phyloP scores from a whole-genome alignment of 2,329 filamentous ascomycete genomes.

The Paradendryphiella salina region DNA sequence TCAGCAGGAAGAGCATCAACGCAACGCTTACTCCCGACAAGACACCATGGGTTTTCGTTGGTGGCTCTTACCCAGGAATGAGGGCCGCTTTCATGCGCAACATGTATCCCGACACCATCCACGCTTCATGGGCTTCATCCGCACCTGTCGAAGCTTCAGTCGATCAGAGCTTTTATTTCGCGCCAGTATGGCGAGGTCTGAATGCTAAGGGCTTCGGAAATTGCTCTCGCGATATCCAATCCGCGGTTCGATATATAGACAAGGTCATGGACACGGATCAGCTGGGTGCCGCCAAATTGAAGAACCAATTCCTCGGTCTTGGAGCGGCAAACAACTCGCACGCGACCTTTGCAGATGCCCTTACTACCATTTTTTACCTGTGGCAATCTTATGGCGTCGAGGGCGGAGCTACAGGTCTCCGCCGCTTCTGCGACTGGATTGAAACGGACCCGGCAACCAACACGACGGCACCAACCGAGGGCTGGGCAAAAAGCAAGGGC shows the following conservation, averaged over 20 bases:
- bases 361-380: slow-evolving; percentile 47
- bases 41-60: slow-evolving; percentile 48
- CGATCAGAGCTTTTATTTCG: slow-evolving; percentile 58
- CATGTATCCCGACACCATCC: slow-evolving; percentile 46
- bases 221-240: slow-evolving; percentile 56
- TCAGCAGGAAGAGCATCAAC: slow-evolving; percentile 43
- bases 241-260: slow-evolving; percentile 56
- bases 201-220: slow-evolving; percentile 49
- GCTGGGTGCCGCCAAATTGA: slow-evolving; percentile 48
- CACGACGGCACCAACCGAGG: slow-evolving; percentile 44
- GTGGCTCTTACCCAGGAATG: slow-evolving; percentile 46
- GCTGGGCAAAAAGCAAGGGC: slow-evolving; percentile 50
- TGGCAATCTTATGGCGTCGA: slow-evolving; percentile 54
- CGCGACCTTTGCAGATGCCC: slow-evolving; percentile 52
- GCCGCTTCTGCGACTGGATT: slow-evolving; percentile 53
- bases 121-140: slow-evolving; percentile 44
- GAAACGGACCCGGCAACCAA: slow-evolving; percentile 49
- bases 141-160: slow-evolving; percentile 52
- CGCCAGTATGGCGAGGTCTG: slow-evolving; percentile 55
- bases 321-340: slow-evolving; percentile 53
- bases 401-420: slow-evolving; percentile 40
- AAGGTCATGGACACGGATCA: slow-evolving; percentile 45
- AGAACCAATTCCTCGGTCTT: slow-evolving; percentile 54
- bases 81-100: slow-evolving; percentile 47
- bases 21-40: slow-evolving; percentile 41